Evolutionary conservation across 768 basidiomycete species (phyloP).

Genomic region (Suillus clintonianus): DNA sequence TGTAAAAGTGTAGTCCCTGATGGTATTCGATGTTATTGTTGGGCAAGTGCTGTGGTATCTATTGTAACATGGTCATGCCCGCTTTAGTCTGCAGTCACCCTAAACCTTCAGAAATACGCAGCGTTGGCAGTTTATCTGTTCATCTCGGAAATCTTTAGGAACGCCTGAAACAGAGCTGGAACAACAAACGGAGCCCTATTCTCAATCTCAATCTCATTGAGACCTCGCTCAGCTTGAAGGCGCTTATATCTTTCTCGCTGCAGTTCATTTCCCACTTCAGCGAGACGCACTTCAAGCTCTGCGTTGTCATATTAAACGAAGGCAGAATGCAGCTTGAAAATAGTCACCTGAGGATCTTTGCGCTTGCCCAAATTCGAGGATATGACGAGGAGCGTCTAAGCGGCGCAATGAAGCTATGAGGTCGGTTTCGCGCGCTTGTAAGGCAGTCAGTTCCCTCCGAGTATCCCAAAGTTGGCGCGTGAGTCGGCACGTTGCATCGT

Average conservation of each 20-base stretch:
- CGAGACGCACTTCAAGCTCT: conserved; percentile 18
- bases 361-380: background rate
- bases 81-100: background rate
- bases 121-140: background rate
- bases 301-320: background rate
- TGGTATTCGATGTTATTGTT: background rate
- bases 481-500: background rate
- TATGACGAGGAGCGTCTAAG: background rate
- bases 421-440: conserved; percentile 9
- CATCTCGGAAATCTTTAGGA: conserved; percentile 49
- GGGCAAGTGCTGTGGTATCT: background rate
- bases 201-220: conserved; percentile 40
- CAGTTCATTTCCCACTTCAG: conserved; percentile 24
- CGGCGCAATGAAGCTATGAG: background rate
- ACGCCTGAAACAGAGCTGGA: conserved; percentile 52
- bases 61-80: background rate
- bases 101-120: background rate
- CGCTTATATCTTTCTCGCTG: conserved; percentile 37
- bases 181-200: conserved; percentile 56
- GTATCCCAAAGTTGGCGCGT: conserved; percentile 23
- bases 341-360: background rate
- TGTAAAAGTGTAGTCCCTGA: background rate
- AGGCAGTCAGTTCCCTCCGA: conserved; percentile 21
- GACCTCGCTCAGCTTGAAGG: conserved; percentile 18
- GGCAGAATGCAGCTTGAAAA: background rate